Percentiles rank a stretch among this genome's conserved stretches.
Conservation (phyloP, 106 monocot species). For the Dioscorea zingiberensis region DNA sequence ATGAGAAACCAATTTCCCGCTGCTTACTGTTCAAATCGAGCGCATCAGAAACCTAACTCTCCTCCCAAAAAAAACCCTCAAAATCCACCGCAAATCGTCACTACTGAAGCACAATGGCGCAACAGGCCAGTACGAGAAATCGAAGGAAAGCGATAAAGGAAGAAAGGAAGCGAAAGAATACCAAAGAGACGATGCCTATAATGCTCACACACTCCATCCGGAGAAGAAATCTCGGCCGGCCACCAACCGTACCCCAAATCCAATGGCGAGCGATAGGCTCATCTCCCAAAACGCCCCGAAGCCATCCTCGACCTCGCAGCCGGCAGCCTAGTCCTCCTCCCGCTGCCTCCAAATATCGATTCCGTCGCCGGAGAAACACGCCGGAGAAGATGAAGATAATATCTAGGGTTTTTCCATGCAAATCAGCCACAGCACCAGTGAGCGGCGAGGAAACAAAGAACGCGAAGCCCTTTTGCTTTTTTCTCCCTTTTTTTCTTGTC, state of each 20-base stretch:
- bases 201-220: slow-evolving; percentile 81
- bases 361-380: not conserved
- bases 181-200: slow-evolving; percentile 34
- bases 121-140: not conserved
- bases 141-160: too few relatives aligned
- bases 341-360: not conserved
- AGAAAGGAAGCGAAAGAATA: slow-evolving; percentile 12
- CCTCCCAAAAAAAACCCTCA: not conserved
- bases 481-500: too few relatives aligned
- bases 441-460: not conserved
- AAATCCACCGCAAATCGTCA: not conserved
- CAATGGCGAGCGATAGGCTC: slow-evolving; percentile 22
- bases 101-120: not conserved
- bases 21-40: slow-evolving; percentile 3
- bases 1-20: not conserved
- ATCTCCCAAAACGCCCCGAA: slow-evolving; percentile 25
- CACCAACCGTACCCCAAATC: slow-evolving; percentile 32
- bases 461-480: too few relatives aligned
- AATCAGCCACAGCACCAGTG: not conserved
- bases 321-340: not conserved
- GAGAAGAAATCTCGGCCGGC: slow-evolving; percentile 48
- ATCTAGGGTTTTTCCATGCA: not conserved
- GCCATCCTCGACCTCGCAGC: too few relatives aligned
- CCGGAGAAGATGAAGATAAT: not conserved
- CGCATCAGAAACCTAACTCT: slow-evolving; percentile 16